Evolutionary conservation across 2,329 filamentous ascomycete species (phyloP), one percentile per base, ranked within the genome.

Genomic region (Clonostachys solani): DNA sequence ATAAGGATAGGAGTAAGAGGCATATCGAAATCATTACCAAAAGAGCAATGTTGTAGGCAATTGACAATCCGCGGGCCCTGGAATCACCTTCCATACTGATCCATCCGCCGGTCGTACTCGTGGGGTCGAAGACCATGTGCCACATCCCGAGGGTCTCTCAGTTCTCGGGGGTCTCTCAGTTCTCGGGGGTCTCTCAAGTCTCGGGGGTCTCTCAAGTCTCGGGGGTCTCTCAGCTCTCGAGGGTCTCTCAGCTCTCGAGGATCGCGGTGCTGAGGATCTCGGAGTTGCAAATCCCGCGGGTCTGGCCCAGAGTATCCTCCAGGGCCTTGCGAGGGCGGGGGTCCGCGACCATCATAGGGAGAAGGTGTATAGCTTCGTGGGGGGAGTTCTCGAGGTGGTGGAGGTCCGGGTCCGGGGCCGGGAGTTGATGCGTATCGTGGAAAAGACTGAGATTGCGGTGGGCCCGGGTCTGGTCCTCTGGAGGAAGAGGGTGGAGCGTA

Each of bases 361-460:
- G 64, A 67, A 4, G 74, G 72, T 2, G 74, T 75, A 54, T 72
- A 76, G 54, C 71, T 75, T 29, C 23, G 23, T 6, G 23, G 23
- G 23, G 23, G 23, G 10, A 17, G 36, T 38, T 18, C 36, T 38
- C 15, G 36, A 12, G 36, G 36, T 5, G 15, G 15, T 38, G 3
- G 36, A 38, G 36, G 36, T 38, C 36, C 36, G 15, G 36, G 36
- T 18, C 59, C 63, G 6, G 71, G 69, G 3, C 60, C 68, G 2
- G 74, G 68, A 5, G 72, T 70, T 13, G 63, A 68, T 9, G 66
- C 61, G 51, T 77, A 77, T 7, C 72, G 67, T 17, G 66, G 53
- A 52, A 75, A 77, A 4, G 63, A 56, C 50, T 72, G 71, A 0
- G 56, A 53, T 10, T 59, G 60, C 5, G 68, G 66, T 4, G 69